These are phyloP conservation scores for Blepharisma stoltei DNA, from an alignment of 73 alveolate species.

Conservation along the genomic window DNA sequence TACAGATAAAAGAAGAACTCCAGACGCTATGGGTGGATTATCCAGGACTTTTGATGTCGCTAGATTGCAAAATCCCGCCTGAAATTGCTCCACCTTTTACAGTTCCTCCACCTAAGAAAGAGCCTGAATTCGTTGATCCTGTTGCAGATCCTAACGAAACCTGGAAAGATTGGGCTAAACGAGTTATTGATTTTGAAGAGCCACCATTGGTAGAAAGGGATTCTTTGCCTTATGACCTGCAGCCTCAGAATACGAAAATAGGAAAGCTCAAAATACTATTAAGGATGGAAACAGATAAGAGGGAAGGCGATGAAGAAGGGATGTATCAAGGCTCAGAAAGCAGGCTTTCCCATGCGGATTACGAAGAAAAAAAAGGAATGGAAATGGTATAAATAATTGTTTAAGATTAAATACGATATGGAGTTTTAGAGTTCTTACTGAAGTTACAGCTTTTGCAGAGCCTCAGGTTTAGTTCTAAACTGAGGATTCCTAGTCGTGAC, in stretches of 20 bases:
- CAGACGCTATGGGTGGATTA: neutral
- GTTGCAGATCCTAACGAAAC: constrained; percentile 29
- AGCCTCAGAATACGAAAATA: constrained; percentile 14
- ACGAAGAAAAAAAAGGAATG: too few relatives aligned
- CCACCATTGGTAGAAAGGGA: constrained; percentile 28
- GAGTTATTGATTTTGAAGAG: constrained; percentile 24
- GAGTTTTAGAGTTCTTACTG: too few relatives aligned
- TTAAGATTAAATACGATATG: too few relatives aligned
- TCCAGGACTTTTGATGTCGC: neutral
- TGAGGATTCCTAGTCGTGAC: too few relatives aligned
- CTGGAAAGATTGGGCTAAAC: constrained; percentile 24
- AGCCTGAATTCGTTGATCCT: constrained; percentile 17
- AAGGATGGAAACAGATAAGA: neutral
- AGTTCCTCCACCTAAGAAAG: neutral
- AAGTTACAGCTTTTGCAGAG: too few relatives aligned
- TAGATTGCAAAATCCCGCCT: constrained; percentile 1
- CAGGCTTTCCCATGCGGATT: too few relatives aligned
- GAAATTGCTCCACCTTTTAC: constrained; percentile 3
- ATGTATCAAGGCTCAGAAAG: too few relatives aligned
- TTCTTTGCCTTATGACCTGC: neutral
- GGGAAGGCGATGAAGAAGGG: too few relatives aligned
- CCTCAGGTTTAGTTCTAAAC: too few relatives aligned
- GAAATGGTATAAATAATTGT: too few relatives aligned
- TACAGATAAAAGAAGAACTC: neutral
- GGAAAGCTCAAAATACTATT: constrained; percentile 12